Evolutionary conservation across 495 filamentous ascomycete species (phyloP), one percentile per base, ranked within the genome.

Genomic region (Jackrogersella minutella): DNA sequence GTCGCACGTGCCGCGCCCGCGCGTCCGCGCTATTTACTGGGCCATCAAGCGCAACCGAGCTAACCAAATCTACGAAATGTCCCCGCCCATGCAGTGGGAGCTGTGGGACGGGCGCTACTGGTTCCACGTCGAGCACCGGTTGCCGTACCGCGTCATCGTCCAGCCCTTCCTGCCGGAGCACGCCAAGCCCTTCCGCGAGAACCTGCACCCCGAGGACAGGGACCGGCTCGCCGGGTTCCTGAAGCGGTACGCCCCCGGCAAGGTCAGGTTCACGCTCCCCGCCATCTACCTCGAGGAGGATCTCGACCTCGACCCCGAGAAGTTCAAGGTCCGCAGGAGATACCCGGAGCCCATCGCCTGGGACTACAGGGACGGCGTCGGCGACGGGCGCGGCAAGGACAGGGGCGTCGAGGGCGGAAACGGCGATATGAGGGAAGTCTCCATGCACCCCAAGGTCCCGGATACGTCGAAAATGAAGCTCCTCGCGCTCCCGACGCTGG

Each of bases 51-150:
- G 37, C 9, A 10, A 50, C 33, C n/a, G n/a, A n/a, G 13, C 13
- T 10, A 37, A 14, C 6, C 37, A 37, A 0, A 16, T 30, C 0
- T 72, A 64, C 70, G 43, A 58, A 6, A 43, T 37, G 58, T 41
- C 47, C 4, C 5, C n/a, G 28, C 71, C 76, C 79, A 73, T 67
- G n/a, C 28, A 59, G 0, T 87, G 82, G 83, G 65, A 66, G 2
- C 78, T 95, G 0, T 97, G 87, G 85, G 94, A 98, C 73, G 85
- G 89, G 8, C 85, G 94, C 7, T 97, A 84, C 78, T 98, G 94
- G 94, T 77, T 96, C 33, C 84, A 87, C 3, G 37, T 92, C 9
- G 64, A 71, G 13, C 79, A 82, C 62, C 72, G 68, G 13, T 64
- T 81, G 0, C 68, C 72, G 1, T 66, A 66, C 56, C 52, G 69